These are phyloP conservation scores for Herpetomonas samuelpessoai DNA, from an alignment of 208 protist species.

Conservation along the genomic window DNA sequence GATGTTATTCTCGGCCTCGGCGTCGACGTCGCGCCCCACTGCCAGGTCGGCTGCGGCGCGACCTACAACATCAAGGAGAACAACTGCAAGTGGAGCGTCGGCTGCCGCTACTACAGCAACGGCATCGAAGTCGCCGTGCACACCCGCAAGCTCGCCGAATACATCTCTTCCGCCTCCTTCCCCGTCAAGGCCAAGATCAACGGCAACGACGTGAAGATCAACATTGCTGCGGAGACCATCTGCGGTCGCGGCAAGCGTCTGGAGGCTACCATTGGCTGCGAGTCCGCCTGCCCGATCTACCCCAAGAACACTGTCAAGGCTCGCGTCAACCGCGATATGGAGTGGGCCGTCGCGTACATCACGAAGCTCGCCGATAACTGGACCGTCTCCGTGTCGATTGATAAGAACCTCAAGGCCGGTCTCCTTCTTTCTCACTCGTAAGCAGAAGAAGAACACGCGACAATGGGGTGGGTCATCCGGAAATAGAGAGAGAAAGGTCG, in stretches of 20 bases:
- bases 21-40: constrained; percentile 43
- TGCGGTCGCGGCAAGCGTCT: constrained; percentile 33
- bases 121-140: constrained; percentile 44
- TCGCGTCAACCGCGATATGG: constrained; percentile 46
- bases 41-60: constrained; percentile 61
- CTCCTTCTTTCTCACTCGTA: constrained; percentile 73
- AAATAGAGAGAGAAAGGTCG: background rate
- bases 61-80: constrained; percentile 47
- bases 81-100: constrained; percentile 61
- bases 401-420: constrained; percentile 57
- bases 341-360: constrained; percentile 69
- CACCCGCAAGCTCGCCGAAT: constrained; percentile 46
- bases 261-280: constrained; percentile 34
- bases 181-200: constrained; percentile 32
- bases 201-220: constrained; percentile 28
- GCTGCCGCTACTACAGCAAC: constrained; percentile 46
- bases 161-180: constrained; percentile 43
- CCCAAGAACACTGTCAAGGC: constrained; percentile 74
- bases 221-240: constrained; percentile 39
- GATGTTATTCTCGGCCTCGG: constrained; percentile 57
- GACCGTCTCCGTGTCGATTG: constrained; percentile 58
- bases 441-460: background rate
- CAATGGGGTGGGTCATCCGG: background rate
- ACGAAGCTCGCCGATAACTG: constrained; percentile 64
- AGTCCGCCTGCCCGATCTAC: constrained; percentile 48